Evolutionary conservation across 768 basidiomycete genomes (phyloP).

Genomic region (Termitomyces heimii): DNA sequence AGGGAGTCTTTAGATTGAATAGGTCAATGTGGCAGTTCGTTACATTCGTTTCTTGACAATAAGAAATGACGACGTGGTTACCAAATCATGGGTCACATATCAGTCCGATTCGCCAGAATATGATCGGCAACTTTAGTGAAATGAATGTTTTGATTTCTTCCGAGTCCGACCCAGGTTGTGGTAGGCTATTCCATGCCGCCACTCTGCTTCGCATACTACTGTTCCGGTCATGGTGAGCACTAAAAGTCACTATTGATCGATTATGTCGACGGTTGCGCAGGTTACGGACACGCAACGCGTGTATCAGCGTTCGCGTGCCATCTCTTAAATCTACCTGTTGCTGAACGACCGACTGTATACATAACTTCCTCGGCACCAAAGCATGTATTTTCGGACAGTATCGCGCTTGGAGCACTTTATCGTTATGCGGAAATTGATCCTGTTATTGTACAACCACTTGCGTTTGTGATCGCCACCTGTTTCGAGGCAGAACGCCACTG

Average conservation of each 20-base stretch:
- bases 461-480: constrained; percentile 38
- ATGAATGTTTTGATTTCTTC: constrained; percentile 4
- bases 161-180: background rate
- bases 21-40: background rate
- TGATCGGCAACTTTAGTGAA: background rate
- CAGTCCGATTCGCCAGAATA: background rate
- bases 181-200: constrained; percentile 15
- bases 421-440: constrained; percentile 73
- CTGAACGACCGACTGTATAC: constrained; percentile 40
- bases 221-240: constrained; percentile 64
- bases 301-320: constrained; percentile 68
- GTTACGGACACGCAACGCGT: constrained; percentile 82
- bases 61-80: background rate
- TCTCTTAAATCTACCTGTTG: constrained; percentile 40
- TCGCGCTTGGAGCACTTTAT: constrained; percentile 58
- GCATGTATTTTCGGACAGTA: constrained; percentile 63
- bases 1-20: constrained; percentile 39
- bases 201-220: constrained; percentile 58
- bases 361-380: constrained; percentile 73
- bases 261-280: constrained; percentile 23
- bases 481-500: background rate
- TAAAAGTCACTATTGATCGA: background rate
- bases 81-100: background rate
- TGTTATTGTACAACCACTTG: constrained; percentile 75
- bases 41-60: background rate